Evolutionary conservation across 371 early-diverging fungal genomes (phyloP), one percentile per base, ranked within the genome.

Genomic region (Choanephora cucurbitarum): DNA sequence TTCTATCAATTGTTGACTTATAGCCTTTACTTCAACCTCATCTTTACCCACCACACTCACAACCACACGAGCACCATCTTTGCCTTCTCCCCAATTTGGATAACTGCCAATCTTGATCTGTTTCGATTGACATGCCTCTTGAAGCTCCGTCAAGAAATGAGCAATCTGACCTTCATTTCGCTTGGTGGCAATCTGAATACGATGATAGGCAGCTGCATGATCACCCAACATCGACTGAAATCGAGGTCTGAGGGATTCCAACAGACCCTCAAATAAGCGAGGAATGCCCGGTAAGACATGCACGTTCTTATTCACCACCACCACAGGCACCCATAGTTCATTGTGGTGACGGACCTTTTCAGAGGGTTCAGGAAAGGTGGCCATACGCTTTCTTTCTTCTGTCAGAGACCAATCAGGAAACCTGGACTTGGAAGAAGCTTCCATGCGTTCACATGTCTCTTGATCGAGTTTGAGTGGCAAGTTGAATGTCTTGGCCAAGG

Each of bases 251-350:
- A 80, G 49, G 1, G 71, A 69, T 0, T 69, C 61, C 0, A 84
- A 44, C 6, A 90, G 67, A 13, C 58, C 63, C 46, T 79, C 74
- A 61, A 91, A 91, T 37, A 90, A 64, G 21, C 69, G 45, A 11
- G 91, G 90, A 31, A 91, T 73, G 0, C 91, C 91, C 0, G 91
- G 91, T 9, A 91, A 64, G n/a, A 90, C 75, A 58, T 86, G 84
- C 11, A 91, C 75, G 49, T 89, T 88, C 34, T 70, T 57, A 55
- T 79, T 82, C 24, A 85, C 83, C 6, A 81, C 72, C 21, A 85
- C 85, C n/a, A 89, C 72, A 2, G 89, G 89, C 10, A 90, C 88
- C 91, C 91, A 90, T 8, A 83, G 55, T 6, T 73, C 72, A 4
- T 65, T 57, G 5, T 57, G 37, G 15, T 83, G 78, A 22, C 73